A percentile compares a stretch with the other conserved stretches of the same genome.
These are phyloP conservation scores for Psidium friedrichsthalianum DNA, from an alignment of 345 rosid species.

Conservation along the genomic window DNA sequence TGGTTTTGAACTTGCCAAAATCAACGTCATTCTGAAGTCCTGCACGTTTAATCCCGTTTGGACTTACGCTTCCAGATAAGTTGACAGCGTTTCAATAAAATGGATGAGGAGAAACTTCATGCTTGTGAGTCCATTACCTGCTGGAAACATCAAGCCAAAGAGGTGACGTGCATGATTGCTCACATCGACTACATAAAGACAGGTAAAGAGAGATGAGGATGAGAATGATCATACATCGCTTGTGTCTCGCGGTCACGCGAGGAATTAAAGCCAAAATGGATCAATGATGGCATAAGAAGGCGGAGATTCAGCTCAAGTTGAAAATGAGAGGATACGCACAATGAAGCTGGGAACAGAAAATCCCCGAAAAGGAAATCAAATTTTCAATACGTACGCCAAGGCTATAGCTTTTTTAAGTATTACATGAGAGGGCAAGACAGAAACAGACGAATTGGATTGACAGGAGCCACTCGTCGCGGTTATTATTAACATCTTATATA, in stretches of 20 bases:
- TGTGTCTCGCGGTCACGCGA: not conserved
- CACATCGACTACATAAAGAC: not conserved
- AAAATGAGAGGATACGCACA: not conserved
- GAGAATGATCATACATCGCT: not conserved
- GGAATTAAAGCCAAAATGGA: not conserved
- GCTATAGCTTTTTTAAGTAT: not conserved
- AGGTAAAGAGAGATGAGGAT: not conserved
- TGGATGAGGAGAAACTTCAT: not conserved
- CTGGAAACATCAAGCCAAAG: not conserved
- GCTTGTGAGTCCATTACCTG: not conserved
- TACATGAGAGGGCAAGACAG: not conserved
- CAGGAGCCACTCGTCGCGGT: not conserved
- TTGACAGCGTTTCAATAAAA: not conserved
- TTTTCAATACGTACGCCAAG: not conserved
- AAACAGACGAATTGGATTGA: not conserved
- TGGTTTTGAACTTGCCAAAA: not conserved
- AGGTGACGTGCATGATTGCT: not conserved
- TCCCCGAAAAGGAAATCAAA: not conserved
- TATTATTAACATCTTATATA: not conserved
- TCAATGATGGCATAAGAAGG: not conserved
- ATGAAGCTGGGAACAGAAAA: not conserved
- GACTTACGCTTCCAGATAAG: not conserved
- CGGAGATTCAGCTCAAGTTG: not conserved
- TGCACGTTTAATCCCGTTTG: not conserved
- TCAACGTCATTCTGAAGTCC: not conserved